phyloP scores from a whole-genome alignment of 1,284 basidiomycete genomes.

The Fistulinella staudtii region DNA sequence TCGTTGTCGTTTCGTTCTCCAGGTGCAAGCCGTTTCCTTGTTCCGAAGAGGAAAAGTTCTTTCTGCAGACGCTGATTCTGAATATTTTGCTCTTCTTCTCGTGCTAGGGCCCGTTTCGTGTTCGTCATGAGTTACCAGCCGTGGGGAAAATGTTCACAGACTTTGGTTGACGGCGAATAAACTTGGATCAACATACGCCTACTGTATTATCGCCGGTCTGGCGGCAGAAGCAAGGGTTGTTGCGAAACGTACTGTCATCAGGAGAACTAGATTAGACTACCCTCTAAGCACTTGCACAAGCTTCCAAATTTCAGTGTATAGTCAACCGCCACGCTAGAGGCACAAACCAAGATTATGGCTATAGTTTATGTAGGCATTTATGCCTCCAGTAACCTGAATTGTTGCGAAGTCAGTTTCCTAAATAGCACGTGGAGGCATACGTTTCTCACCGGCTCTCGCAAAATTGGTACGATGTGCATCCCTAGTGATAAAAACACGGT shows the following conservation, averaged over 20 bases:
- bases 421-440: neutral
- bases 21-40: no score
- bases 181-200: no score
- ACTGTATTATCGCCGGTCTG: no score
- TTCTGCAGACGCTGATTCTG: no score
- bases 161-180: no score
- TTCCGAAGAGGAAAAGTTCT: no score
- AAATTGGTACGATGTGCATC: slow-evolving; percentile 83
- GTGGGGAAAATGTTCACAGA: no score
- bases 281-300: slow-evolving; percentile 67
- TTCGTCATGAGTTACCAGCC: no score
- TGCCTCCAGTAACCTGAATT: slow-evolving; percentile 46
- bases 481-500: slow-evolving; percentile 76
- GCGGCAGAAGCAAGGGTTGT: no score
- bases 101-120: no score
- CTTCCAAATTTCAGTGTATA: slow-evolving; percentile 50
- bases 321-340: neutral
- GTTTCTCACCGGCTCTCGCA: slow-evolving; percentile 56
- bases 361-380: slow-evolving; percentile 32
- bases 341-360: neutral
- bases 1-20: no score
- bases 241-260: slow-evolving; percentile 53
- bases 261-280: slow-evolving; percentile 57
- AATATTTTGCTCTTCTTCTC: no score
- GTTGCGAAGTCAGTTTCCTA: neutral